Evolutionary conservation across 495 filamentous ascomycete species (phyloP), one percentile per base, ranked within the genome.

Genomic region (Daldinia caldariorum): DNA sequence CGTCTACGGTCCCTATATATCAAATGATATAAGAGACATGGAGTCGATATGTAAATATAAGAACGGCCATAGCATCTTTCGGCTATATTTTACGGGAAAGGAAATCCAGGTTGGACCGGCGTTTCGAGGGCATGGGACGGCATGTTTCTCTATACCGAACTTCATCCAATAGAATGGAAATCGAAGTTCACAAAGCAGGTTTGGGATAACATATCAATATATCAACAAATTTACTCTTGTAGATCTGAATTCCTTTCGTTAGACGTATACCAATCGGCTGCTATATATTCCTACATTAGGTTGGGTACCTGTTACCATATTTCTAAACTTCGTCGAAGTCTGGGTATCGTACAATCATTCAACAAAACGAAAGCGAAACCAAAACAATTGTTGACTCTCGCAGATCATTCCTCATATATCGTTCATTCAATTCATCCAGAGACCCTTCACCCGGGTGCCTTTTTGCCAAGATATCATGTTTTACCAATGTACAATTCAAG

Each of bases 281-380:
- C 4, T 2, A 32, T 32, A 51, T 31, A 32, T 53, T 31, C 26
- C 18, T 29, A 43, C n/a, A n/a, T n/a, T n/a, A n/a, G n/a, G n/a
- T n/a, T n/a, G 13, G 38, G 49, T 18, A 35, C 49, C 34, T 62
- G n/a, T 7, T n/a, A 34, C 37, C 45, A 31, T 20, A 1, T 47
- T 47, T 47, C 32, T 9, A 9, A 20, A 47, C 45, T 10, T 41
- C 13, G 7, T 13, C 35, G 47, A 18, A 31, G 31, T 55, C 4
- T 10, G 61, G 67, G 61, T 70, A 70, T 70, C 61, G 56, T 70
- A 64, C 56, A 60, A 49, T 9, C 0, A 65, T 49, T 50, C 67
- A 38, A 51, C 51, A 14, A 38, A 59, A 47, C 32, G n/a, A 55
- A 58, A 12, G 16, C 22, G 10, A 16, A 49, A 8, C 50, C 13